These are phyloP conservation scores for Coniochaeta sp. DNA, from an alignment of 2,329 filamentous ascomycete genomes.

Conservation along the genomic window DNA sequence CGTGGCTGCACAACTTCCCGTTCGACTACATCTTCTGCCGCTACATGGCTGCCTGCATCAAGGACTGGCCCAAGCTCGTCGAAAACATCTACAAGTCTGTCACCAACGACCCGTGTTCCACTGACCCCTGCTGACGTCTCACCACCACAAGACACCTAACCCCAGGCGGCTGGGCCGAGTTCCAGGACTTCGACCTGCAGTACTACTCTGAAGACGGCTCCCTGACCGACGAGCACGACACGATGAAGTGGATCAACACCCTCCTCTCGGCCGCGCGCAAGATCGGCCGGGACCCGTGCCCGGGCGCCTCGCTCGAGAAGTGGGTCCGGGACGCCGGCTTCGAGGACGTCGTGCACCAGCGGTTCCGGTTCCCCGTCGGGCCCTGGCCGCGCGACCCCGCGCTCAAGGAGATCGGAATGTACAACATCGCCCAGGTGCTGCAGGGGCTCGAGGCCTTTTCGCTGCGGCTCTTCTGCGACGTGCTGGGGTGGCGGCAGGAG, in stretches of 20 bases:
- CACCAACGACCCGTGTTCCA: not conserved
- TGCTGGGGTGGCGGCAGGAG: conserved; percentile 16
- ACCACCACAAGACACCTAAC: conserved; percentile 19
- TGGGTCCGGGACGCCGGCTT: conserved; percentile 20
- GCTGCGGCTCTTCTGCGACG: conserved; percentile 17
- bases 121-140: not conserved
- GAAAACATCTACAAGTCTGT: conserved; percentile 16
- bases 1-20: conserved; percentile 12
- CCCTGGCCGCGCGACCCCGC: conserved; percentile 21
- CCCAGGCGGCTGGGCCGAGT: conserved; percentile 27
- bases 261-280: conserved; percentile 11
- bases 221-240: conserved; percentile 13
- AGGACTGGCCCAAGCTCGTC: conserved; percentile 21
- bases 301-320: conserved; percentile 15
- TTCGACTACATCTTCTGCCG: conserved; percentile 30
- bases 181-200: conserved; percentile 19
- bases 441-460: conserved; percentile 18
- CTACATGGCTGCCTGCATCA: conserved; percentile 24
- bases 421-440: conserved; percentile 12
- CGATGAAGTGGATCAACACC: conserved; percentile 12
- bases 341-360: conserved; percentile 7
- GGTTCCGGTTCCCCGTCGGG: conserved; percentile 13
- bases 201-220: conserved; percentile 20
- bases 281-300: conserved; percentile 15
- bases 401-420: conserved; percentile 17